Conservation (phyloP, 805 yeast genomes). For the Jamesozyma rosinii region DNA sequence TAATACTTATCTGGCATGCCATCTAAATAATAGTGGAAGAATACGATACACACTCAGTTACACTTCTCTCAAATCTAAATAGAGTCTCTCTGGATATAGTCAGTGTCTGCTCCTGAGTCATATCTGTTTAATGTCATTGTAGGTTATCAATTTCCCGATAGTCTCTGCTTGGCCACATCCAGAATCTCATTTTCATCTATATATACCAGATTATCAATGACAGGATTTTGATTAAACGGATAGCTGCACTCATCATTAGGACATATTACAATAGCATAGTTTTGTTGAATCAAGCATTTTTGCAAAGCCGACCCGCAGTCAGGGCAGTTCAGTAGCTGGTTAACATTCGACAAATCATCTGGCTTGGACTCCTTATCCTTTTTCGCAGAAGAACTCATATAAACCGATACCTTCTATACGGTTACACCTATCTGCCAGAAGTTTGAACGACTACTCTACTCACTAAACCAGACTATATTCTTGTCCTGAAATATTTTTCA, state of each 20-base stretch:
- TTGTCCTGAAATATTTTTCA: too few relatives aligned
- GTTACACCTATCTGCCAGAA: too few relatives aligned
- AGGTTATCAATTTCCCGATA: conserved; percentile 7
- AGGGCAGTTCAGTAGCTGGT: conserved; percentile 18
- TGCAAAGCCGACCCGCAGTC: conserved; percentile 18
- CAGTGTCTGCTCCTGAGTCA: too few relatives aligned
- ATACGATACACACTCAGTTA: too few relatives aligned
- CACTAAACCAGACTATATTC: too few relatives aligned
- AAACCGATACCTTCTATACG: background rate
- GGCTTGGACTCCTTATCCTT: background rate
- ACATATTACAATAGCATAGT: conserved; percentile 28
- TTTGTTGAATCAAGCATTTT: conserved; percentile 28
- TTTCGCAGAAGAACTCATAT: background rate
- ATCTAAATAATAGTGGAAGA: too few relatives aligned
- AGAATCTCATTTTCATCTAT: conserved; percentile 24
- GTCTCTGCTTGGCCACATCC: conserved; percentile 20
- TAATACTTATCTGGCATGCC: too few relatives aligned
- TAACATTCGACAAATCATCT: background rate
- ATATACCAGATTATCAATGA: conserved; percentile 17
- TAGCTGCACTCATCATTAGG: conserved; percentile 21
- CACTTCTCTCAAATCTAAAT: too few relatives aligned
- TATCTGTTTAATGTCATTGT: too few relatives aligned
- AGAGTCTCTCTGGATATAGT: too few relatives aligned
- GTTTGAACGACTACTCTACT: too few relatives aligned
- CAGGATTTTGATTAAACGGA: conserved; percentile 24